Evolutionary conservation across 352 stramenopile species (phyloP).

Genomic region (Phytophthora sansomeana): DNA sequence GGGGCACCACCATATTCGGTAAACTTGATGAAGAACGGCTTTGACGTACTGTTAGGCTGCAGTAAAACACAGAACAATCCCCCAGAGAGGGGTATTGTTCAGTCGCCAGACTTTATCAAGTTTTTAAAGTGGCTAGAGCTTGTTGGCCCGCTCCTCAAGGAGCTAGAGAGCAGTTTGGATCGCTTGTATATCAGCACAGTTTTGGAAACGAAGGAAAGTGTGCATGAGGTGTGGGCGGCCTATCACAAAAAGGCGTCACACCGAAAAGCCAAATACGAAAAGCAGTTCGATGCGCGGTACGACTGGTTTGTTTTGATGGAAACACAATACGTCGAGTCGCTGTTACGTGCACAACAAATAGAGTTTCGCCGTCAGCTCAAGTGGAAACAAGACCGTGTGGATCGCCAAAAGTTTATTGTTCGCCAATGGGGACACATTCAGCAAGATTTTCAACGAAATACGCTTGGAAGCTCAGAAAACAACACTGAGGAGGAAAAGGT

Average conservation of each 20-base stretch:
- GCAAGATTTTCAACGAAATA: constrained; percentile 25
- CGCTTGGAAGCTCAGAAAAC: constrained; percentile 4
- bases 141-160: constrained; percentile 69
- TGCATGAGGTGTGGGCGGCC: constrained; percentile 58
- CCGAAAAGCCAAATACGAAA: constrained; percentile 48
- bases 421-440: constrained; percentile 61
- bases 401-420: constrained; percentile 70
- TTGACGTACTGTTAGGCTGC: constrained; percentile 65
- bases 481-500: background rate
- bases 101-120: constrained; percentile 42
- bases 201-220: constrained; percentile 59
- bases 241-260: constrained; percentile 53
- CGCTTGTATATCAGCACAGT: constrained; percentile 63
- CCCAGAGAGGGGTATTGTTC: constrained; percentile 15
- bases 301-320: constrained; percentile 57
- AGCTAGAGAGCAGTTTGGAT: constrained; percentile 71
- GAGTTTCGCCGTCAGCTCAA: constrained; percentile 70
- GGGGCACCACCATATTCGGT: constrained; percentile 65
- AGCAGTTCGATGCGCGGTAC: constrained; percentile 47
- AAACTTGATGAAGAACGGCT: constrained; percentile 84
- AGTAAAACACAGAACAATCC: constrained; percentile 5
- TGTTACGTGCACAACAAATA: constrained; percentile 50
- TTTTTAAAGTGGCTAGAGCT: constrained; percentile 76
- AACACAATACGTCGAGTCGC: constrained; percentile 42
- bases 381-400: constrained; percentile 71